Conservation (phyloP, 345 rosid species). For the Euphorbia lathyris region DNA sequence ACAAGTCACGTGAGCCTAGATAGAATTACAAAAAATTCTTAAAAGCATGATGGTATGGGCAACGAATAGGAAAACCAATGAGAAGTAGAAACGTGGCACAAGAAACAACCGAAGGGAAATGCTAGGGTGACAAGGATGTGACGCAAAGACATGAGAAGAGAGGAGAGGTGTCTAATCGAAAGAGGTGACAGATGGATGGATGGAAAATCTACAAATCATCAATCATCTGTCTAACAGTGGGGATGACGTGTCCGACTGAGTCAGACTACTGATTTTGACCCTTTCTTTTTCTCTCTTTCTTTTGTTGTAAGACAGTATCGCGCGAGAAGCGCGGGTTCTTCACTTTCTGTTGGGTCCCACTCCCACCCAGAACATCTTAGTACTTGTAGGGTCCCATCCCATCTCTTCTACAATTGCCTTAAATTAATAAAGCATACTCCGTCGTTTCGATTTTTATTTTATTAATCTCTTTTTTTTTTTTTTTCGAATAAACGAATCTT, state of each 20-base stretch:
- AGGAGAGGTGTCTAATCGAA: slow-evolving; percentile 24
- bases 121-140: slow-evolving; percentile 2
- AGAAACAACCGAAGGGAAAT: not conserved
- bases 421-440: too few relatives aligned
- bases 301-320: slow-evolving; percentile 33
- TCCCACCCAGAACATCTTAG: not conserved
- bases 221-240: not conserved
- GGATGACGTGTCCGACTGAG: slow-evolving; percentile 23
- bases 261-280: slow-evolving; percentile 30
- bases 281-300: too few relatives aligned
- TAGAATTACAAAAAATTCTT: too few relatives aligned
- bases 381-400: not conserved
- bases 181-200: not conserved
- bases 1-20: too few relatives aligned
- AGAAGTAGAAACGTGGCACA: not conserved
- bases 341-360: not conserved
- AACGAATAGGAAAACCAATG: not conserved
- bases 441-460: not conserved
- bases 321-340: slow-evolving; percentile 55
- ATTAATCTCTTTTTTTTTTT: not conserved
- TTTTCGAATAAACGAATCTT: too few relatives aligned
- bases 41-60: too few relatives aligned
- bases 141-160: slow-evolving; percentile 20
- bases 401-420: not conserved
- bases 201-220: not conserved